A percentile compares a stretch with the other conserved stretches of the same genome.
These are phyloP conservation scores for Ceratocystis papillata DNA, from an alignment of 2,329 filamentous ascomycete genomes.

Conservation along the genomic window DNA sequence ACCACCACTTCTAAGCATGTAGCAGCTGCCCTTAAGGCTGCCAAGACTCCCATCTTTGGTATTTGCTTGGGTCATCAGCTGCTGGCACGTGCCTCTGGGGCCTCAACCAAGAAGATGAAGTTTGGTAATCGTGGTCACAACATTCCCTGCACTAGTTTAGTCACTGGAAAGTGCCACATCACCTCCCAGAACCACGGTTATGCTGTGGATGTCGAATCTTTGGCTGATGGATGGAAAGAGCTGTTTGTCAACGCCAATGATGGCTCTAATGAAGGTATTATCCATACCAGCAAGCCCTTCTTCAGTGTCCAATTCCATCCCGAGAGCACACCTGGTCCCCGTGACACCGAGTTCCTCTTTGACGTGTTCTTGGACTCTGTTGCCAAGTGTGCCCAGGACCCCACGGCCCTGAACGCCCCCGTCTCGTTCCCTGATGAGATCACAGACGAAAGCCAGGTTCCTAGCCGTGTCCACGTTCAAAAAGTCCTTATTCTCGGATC, in stretches of 20 bases:
- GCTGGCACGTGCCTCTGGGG: conserved; percentile 76
- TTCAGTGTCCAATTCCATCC: conserved; percentile 99
- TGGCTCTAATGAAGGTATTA: conserved; percentile 94
- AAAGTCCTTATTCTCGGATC: conserved; percentile 91
- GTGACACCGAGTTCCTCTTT: conserved; percentile 93
- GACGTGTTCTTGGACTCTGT: conserved; percentile 92
- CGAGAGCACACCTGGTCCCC: conserved; percentile 87
- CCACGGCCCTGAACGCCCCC: conserved; percentile 55
- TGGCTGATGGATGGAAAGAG: conserved; percentile 76
- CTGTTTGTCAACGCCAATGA: conserved; percentile 98
- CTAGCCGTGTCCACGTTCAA: conserved; percentile 62
- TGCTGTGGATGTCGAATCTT: conserved; percentile 69
- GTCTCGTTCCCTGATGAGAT: conserved; percentile 83
- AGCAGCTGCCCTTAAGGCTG: conserved; percentile 61
- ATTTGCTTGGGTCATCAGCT: conserved; percentile 95
- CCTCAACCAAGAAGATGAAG: conserved; percentile 89
- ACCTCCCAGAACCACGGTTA: conserved; percentile 98
- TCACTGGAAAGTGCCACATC: conserved; percentile 95
- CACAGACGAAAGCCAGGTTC: conserved; percentile 50
- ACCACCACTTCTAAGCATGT: conserved; percentile 71
- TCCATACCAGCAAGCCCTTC: conserved; percentile 72
- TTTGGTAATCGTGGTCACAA: conserved; percentile 98
- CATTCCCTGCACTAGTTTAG: conserved; percentile 91
- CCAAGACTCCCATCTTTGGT: conserved; percentile 79
- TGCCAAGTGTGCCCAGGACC: conserved; percentile 55